These are phyloP conservation scores for Russula brevipes DNA, from an alignment of 768 basidiomycete genomes.

Conservation along the genomic window DNA sequence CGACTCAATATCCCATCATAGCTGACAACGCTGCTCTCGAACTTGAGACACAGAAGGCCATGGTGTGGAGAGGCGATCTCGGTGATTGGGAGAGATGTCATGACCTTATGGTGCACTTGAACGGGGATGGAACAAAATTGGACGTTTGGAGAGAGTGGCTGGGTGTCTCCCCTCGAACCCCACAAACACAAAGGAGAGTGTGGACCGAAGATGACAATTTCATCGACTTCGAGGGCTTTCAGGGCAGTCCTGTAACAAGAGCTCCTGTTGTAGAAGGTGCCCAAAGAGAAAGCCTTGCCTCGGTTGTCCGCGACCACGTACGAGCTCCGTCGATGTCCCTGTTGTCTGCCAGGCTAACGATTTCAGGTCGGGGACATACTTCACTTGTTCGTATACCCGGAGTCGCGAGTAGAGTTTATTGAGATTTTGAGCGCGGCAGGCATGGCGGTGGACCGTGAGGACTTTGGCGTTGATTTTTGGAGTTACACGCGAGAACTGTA, in stretches of 20 bases:
- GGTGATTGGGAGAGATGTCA: slow-evolving; percentile 60
- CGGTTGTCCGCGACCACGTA: slow-evolving; percentile 57
- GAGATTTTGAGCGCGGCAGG: slow-evolving; percentile 43
- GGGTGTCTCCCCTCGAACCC: slow-evolving; percentile 34
- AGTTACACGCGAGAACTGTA: slow-evolving; percentile 41
- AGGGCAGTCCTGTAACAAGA: not conserved
- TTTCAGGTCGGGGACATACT: slow-evolving; percentile 53
- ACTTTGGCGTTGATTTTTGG: slow-evolving; percentile 53
- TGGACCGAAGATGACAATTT: slow-evolving; percentile 43
- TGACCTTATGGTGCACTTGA: slow-evolving; percentile 46
- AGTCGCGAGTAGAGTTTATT: slow-evolving; percentile 66
- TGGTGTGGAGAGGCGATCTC: slow-evolving; percentile 52
- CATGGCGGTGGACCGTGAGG: slow-evolving; percentile 27
- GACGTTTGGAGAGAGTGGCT: slow-evolving; percentile 77
- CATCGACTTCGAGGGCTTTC: slow-evolving; percentile 22
- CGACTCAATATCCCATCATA: not conserved
- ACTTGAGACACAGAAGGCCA: slow-evolving; percentile 11
- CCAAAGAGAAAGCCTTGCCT: slow-evolving; percentile 39
- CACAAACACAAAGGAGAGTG: slow-evolving; percentile 36
- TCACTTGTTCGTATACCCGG: slow-evolving; percentile 62
- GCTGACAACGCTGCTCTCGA: slow-evolving; percentile 3
- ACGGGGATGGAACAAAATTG: slow-evolving; percentile 65
- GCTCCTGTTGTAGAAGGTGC: not conserved
- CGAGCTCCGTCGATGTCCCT: slow-evolving; percentile 28
- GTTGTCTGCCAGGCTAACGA: not conserved